Evolutionary conservation across 2,329 filamentous ascomycete genomes (phyloP).

Genomic region (Clarireedia homoeocarpa): DNA sequence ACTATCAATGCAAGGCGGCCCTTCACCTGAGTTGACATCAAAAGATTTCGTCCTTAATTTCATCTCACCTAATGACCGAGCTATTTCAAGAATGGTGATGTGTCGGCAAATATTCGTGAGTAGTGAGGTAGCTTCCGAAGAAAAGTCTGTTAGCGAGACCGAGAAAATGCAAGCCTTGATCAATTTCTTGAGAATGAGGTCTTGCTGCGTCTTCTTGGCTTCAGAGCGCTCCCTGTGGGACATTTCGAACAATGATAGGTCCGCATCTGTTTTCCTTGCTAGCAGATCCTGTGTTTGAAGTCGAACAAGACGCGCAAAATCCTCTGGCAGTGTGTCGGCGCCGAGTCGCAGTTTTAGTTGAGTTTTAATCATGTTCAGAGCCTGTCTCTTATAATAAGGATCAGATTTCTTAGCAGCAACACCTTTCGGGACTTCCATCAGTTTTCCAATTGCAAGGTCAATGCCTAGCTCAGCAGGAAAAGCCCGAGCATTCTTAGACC

Average conservation of each 20-base stretch:
- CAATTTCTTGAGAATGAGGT: constrained; percentile 73
- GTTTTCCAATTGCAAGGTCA: constrained; percentile 79
- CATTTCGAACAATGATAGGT: constrained; percentile 61
- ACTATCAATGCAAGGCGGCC: constrained; percentile 79
- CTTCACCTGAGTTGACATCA: constrained; percentile 78
- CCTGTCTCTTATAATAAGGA: constrained; percentile 85
- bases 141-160: constrained; percentile 72
- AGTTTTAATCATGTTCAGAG: constrained; percentile 76
- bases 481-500: constrained; percentile 78
- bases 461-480: constrained; percentile 84
- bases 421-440: constrained; percentile 70
- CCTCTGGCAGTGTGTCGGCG: constrained; percentile 79
- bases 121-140: constrained; percentile 66
- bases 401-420: constrained; percentile 51
- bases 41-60: constrained; percentile 75
- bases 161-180: constrained; percentile 86
- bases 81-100: constrained; percentile 84
- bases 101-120: constrained; percentile 78
- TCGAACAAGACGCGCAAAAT: constrained; percentile 75
- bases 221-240: constrained; percentile 78
- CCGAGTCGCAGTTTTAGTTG: constrained; percentile 90
- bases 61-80: constrained; percentile 70
- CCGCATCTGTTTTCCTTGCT: constrained; percentile 61
- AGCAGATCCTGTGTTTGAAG: constrained; percentile 83
- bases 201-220: constrained; percentile 78